A percentile compares a stretch with the other conserved stretches of the same genome.
These are phyloP conservation scores for Candida ovalis DNA, from an alignment of 805 yeast genomes.

Conservation along the genomic window DNA sequence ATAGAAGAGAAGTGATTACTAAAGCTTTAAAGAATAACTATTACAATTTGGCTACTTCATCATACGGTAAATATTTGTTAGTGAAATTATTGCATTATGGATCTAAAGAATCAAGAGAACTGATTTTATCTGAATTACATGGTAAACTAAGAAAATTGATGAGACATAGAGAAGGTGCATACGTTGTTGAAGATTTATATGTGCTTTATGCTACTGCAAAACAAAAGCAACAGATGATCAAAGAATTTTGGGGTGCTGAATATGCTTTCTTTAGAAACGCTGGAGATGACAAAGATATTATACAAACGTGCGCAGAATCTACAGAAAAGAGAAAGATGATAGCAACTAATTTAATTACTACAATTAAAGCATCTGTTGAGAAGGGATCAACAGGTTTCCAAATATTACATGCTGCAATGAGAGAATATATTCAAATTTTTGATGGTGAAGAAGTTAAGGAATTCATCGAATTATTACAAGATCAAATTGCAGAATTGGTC, in stretches of 20 bases:
- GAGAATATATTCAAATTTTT: conserved; percentile 74
- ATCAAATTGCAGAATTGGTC: conserved; percentile 90
- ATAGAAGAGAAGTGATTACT: conserved; percentile 69
- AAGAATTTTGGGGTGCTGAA: conserved; percentile 96
- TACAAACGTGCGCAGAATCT: conserved; percentile 61
- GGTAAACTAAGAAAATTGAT: conserved; percentile 87
- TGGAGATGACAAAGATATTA: conserved; percentile 58
- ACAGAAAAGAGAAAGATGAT: conserved; percentile 77
- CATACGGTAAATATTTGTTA: conserved; percentile 89
- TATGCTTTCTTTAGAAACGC: conserved; percentile 84
- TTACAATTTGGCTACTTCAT: conserved; percentile 81
- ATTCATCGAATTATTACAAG: conserved; percentile 76
- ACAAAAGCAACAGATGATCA: conserved; percentile 85
- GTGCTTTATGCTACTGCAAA: conserved; percentile 79
- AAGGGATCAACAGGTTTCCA: conserved; percentile 97
- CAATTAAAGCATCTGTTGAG: conserved; percentile 85
- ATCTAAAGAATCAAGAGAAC: conserved; percentile 69
- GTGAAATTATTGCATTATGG: conserved; percentile 92
- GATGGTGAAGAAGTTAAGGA: conserved; percentile 69
- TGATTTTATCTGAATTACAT: conserved; percentile 78
- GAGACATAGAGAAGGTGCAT: conserved; percentile 98
- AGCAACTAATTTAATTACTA: conserved; percentile 70
- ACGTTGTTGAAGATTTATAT: conserved; percentile 90
- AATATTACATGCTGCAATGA: conserved; percentile 94
- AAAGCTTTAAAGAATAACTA: conserved; percentile 67